Evolutionary conservation across 192 early-diverging fungal species (phyloP), one percentile per base, ranked within the genome.

Genomic region (Coemansia sp.): DNA sequence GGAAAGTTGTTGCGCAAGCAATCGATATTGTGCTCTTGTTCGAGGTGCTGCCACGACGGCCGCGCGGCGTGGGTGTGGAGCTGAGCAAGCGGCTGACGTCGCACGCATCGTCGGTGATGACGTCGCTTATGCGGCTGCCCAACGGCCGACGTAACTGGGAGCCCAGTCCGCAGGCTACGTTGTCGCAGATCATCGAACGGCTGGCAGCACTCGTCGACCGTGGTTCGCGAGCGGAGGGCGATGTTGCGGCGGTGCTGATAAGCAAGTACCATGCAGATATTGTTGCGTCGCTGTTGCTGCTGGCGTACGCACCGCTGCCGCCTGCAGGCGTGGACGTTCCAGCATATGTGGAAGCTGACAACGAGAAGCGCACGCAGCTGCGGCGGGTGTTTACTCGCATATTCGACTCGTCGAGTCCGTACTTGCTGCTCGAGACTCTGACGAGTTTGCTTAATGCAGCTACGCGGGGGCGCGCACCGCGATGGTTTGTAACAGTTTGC

Each of bases 401-500:
- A 19, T 68, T 81, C 35, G 72, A 76, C 77, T 12, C 77, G 22
- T 71, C 83, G 9, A 84, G 86, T 63, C 63, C 85, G 5, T 79
- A 75, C 47, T 66, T 81, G 52, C 81, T 88, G 6, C 62, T 94
- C 25, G 87, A 91, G 54, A 82, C 90, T 0, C 80, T 94, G 38
- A 88, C 88, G 0, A 62, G 74, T 4, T 67, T 94, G 8, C 62
- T 92, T 32, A 84, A 87, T 11, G 69, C 85, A 3, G 83, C 85
- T 9, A 41, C 72, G 10, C 82, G 83, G 43, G 79, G 77, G 19
- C 1, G 22, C 17, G 72, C 70, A 1, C 86, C 87, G 2, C 58
- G 57, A 12, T 94, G 92, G 92, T 67, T 92, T 15, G 65, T 81
- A 38, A 82, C 64, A 11, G 65, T 89, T 32, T 92, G 91, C 58